Evolutionary conservation across 805 yeast genomes (phyloP), one percentile per base, ranked within the genome.

Genomic region (Candida incommunis): DNA sequence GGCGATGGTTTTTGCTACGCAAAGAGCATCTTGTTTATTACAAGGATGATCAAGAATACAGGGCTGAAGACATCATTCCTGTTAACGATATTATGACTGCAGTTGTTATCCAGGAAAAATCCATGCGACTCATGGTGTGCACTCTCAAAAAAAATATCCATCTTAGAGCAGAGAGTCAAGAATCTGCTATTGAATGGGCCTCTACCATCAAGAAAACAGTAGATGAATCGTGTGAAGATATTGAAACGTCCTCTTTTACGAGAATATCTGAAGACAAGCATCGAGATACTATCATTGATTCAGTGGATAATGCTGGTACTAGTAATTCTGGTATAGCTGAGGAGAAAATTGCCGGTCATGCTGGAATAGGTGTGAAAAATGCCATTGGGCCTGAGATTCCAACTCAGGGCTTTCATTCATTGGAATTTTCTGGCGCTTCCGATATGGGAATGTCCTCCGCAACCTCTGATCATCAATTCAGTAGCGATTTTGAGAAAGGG

Each of bases 1-100:
- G 58, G 16, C 54, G 60, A n/a, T 62, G 66, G 66, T 60, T 59
- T 26, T 66, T 62, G 4, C 50, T 62, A 11, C 48, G 66, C n/a
- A 55, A 53, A 3, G 46, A 50, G 26, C 62, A 54, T 45, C 51
- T 62, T 22, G 47, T 62, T 2, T 58, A 51, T 44, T 62, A 62
- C 49, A 62, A 62, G 45, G 64, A 62, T 42, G 64, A 61, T 42
- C 45, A 57, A 34, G 66, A 62, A 43, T 62, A 62, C 48, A 56
- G 62, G 49, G 61, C 59, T 3, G 50, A 53, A 42, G 51, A 51
- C 15, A 53, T 61, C 18, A 51, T 61, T 13, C 50, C 58, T 4
- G 49, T 57, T 2, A 51, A 54, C 26, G 64, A 61, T 27, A 59
- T 62, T 43, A 54, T 55, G 56, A 51, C 62, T 4, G 66, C 37